A percentile compares a stretch with the other conserved stretches of the same genome.
These are phyloP conservation scores for Coniochaeta sp. DNA, from an alignment of 2,329 filamentous ascomycete genomes.

Conservation along the genomic window DNA sequence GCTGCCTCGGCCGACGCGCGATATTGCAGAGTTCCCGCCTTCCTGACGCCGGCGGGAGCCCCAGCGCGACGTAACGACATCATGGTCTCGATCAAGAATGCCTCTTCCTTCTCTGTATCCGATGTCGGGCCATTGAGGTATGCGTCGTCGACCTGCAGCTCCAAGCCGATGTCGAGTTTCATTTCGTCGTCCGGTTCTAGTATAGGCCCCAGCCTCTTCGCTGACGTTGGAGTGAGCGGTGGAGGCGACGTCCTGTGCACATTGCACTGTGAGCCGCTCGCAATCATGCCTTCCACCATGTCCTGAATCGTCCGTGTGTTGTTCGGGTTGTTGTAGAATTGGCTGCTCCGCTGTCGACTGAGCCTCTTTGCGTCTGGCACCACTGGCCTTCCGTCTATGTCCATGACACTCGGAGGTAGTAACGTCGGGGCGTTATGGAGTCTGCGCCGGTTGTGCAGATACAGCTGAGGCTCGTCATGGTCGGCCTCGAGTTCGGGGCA, in stretches of 20 bases:
- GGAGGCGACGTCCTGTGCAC: background rate
- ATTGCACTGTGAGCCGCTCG: constrained; percentile 9
- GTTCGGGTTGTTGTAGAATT: constrained; percentile 8
- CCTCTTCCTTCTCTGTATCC: constrained; percentile 9
- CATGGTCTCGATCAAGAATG: constrained; percentile 10
- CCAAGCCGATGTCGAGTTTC: constrained; percentile 7
- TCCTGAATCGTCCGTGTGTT: constrained; percentile 5
- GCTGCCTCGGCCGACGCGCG: constrained; percentile 22
- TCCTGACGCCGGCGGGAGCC: constrained; percentile 15
- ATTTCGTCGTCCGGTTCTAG: constrained; percentile 9
- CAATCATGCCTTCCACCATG: constrained; percentile 9
- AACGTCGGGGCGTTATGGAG: background rate
- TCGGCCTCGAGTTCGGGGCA: constrained; percentile 9
- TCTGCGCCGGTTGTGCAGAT: background rate
- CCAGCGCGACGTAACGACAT: constrained; percentile 14
- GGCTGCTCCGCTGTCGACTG: constrained; percentile 7
- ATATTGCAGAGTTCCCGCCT: constrained; percentile 16
- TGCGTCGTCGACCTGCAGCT: constrained; percentile 15
- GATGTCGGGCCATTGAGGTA: constrained; percentile 3
- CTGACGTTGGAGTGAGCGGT: constrained; percentile 3
- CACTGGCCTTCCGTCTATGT: background rate
- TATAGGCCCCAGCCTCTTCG: background rate
- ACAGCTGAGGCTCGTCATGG: constrained; percentile 4
- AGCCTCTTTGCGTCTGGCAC: constrained; percentile 5
- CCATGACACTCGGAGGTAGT: background rate